phyloP scores from a whole-genome alignment of 305 asterid genomes.

The Ajuga reptans region DNA sequence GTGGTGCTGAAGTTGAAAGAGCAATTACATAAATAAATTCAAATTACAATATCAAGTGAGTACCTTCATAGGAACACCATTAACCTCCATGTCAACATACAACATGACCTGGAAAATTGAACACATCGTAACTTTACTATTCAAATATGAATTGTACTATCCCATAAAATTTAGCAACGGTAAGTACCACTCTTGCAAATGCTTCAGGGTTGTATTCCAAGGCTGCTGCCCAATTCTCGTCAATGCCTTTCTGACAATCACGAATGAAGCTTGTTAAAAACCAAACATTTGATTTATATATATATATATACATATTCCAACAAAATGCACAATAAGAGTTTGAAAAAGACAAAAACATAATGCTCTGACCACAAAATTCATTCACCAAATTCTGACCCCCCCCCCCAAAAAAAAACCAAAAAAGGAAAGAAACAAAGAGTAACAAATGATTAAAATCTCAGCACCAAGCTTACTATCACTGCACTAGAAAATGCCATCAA shows the following conservation, averaged over 20 bases:
- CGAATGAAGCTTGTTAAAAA: neutral
- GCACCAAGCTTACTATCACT: neutral
- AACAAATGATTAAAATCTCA: slow-evolving; percentile 5
- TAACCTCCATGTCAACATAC: slow-evolving; percentile 98
- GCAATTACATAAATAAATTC: slow-evolving; percentile 12
- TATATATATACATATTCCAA: neutral
- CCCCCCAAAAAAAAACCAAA: no score
- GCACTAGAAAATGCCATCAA: neutral
- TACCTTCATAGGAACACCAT: slow-evolving; percentile 92
- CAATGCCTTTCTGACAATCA: slow-evolving; percentile 79
- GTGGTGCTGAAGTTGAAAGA: slow-evolving; percentile 4
- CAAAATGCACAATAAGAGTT: neutral
- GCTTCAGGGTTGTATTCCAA: slow-evolving; percentile 93
- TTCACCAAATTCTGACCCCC: neutral
- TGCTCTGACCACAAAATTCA: neutral
- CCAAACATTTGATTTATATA: neutral
- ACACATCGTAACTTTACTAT: neutral
- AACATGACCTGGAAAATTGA: slow-evolving; percentile 66
- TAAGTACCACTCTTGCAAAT: slow-evolving; percentile 89
- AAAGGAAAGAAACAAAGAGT: no score
- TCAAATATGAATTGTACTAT: slow-evolving; percentile 1
- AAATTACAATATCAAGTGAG: slow-evolving; percentile 13
- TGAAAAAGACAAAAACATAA: neutral
- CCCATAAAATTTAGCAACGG: neutral
- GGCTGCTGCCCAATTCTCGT: slow-evolving; percentile 96